A percentile compares a stretch with the other conserved stretches of the same genome.
Evolutionary conservation across 2,329 filamentous ascomycete genomes (phyloP).

Genomic region (Gnomoniopsis sp.): DNA sequence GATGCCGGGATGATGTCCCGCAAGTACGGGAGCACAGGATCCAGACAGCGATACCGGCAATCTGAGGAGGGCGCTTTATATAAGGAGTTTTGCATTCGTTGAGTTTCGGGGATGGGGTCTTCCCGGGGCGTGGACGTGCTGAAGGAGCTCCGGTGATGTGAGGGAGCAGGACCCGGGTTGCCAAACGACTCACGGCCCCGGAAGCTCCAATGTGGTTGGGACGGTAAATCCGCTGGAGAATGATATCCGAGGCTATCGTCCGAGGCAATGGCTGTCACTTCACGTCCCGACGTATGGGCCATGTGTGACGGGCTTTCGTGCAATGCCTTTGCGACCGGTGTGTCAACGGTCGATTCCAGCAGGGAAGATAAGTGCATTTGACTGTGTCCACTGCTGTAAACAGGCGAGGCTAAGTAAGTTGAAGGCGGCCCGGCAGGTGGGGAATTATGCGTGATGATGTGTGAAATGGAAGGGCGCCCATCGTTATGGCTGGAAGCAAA

Average conservation of each 20-base stretch:
- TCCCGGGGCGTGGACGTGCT: conserved; percentile 20
- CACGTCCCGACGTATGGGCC: background rate
- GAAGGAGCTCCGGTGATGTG: conserved; percentile 18
- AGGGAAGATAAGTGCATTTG: conserved; percentile 21
- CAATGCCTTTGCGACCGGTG: conserved; percentile 1
- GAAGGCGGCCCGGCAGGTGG: background rate
- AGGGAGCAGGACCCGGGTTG: background rate
- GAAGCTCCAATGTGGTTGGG: background rate
- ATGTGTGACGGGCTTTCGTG: conserved; percentile 12
- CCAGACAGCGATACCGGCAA: conserved; percentile 39
- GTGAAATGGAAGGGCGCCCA: background rate
- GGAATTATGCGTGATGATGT: conserved; percentile 5
- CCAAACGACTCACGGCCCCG: conserved; percentile 8
- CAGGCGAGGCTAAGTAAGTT: conserved; percentile 12
- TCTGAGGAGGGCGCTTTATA: conserved; percentile 26
- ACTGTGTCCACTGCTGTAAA: conserved; percentile 1
- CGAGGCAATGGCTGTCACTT: conserved; percentile 22
- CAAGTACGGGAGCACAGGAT: conserved; percentile 37
- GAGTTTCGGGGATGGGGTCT: conserved; percentile 18
- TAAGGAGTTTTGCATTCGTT: conserved; percentile 20
- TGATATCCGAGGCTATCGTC: conserved; percentile 28
- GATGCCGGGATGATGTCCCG: conserved; percentile 35
- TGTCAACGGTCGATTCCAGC: conserved; percentile 14
- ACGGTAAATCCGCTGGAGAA: conserved; percentile 24
- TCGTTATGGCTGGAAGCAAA: conserved; percentile 2